Conservation (phyloP, 2,329 filamentous ascomycete genomes). For the Phoma sp. region DNA sequence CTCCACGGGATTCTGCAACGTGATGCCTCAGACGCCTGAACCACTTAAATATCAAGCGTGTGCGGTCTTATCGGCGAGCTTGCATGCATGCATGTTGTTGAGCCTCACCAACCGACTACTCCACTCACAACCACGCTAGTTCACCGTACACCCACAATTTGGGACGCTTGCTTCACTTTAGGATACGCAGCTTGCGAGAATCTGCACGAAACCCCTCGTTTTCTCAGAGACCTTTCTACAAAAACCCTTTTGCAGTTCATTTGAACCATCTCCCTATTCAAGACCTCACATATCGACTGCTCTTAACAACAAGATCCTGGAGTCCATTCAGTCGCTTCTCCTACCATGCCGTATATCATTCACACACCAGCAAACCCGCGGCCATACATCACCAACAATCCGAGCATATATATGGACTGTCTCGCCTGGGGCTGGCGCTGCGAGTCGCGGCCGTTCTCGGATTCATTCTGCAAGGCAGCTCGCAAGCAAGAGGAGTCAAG, state of each 20-base stretch:
- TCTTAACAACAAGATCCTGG: background rate
- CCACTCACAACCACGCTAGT: conserved; percentile 9
- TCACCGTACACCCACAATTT: conserved; percentile 16
- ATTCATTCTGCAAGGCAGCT: conserved; percentile 22
- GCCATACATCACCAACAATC: conserved; percentile 29
- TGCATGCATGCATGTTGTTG: conserved; percentile 20
- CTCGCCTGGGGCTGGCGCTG: conserved; percentile 21
- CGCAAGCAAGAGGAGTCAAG: conserved; percentile 22
- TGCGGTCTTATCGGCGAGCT: conserved; percentile 9
- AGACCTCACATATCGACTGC: background rate
- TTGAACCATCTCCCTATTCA: background rate
- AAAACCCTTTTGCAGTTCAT: background rate
- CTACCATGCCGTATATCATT: conserved; percentile 32
- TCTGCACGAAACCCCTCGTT: conserved; percentile 10
- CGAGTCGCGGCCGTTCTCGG: conserved; percentile 26
- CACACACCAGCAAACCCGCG: conserved; percentile 19
- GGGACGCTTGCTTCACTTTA: conserved; percentile 14
- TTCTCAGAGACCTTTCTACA: background rate
- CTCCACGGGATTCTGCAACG: conserved; percentile 8
- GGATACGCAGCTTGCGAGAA: conserved; percentile 6
- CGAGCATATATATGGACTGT: conserved; percentile 29
- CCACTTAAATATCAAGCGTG: conserved; percentile 2
- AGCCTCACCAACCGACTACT: conserved; percentile 17
- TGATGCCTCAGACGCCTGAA: background rate
- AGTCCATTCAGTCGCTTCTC: background rate